Percentiles rank a stretch among this genome's conserved stretches.
Evolutionary conservation across 345 rosid species (phyloP).

Genomic region (Cardamine chenopodiifolia): DNA sequence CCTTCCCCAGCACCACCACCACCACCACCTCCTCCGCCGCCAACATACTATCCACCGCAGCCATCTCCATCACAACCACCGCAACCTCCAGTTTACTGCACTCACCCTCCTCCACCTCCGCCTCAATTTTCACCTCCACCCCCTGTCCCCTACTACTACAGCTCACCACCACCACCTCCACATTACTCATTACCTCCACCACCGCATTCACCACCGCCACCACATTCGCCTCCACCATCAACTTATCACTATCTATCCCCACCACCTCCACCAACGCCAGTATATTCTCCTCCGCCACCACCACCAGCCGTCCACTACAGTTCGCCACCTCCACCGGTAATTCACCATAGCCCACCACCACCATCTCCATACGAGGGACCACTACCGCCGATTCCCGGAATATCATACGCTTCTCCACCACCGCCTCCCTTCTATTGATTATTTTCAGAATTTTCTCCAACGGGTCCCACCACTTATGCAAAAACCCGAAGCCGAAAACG

Average conservation of each 20-base stretch:
- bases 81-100: constrained; percentile 36
- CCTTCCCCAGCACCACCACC: too few relatives aligned
- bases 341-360: constrained; percentile 56
- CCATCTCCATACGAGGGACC: constrained; percentile 45
- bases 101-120: constrained; percentile 47
- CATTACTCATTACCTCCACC: constrained; percentile 44
- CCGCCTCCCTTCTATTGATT: constrained; percentile 96
- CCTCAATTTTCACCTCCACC: constrained; percentile 55
- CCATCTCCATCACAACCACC: constrained; percentile 34
- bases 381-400: constrained; percentile 74
- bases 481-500: constrained; percentile 31
- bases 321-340: constrained; percentile 36
- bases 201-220: constrained; percentile 41
- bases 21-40: constrained; percentile 45
- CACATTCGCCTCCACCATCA: constrained; percentile 25
- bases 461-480: constrained; percentile 15
- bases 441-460: constrained; percentile 41
- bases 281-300: constrained; percentile 48
- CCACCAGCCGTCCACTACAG: constrained; percentile 47
- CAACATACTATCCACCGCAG: constrained; percentile 5
- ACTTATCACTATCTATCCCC: constrained; percentile 20
- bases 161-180: constrained; percentile 58
- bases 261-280: constrained; percentile 53
- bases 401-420: constrained; percentile 93
- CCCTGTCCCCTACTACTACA: constrained; percentile 40